Base-by-base conservation (phyloP, 441 rosid species). In the Cnidoscolus chayamansa region DNA sequence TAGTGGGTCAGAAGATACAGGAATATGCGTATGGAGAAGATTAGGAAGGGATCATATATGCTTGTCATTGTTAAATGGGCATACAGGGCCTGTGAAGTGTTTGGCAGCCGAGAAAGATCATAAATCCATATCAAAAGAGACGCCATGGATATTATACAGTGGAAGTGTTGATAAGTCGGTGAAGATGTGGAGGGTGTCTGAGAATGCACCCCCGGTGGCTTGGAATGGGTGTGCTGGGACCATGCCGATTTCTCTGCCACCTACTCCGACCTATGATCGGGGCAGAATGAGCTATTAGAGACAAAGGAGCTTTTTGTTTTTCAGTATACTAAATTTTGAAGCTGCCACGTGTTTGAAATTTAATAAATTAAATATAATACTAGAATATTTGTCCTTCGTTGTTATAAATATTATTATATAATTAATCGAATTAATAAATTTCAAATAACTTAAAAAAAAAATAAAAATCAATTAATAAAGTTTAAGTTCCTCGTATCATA, bases 141-240 rank as follows among this genome's bases (percentile, higher is more conserved):
- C 48, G 43, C 73, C 86, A 71, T 92, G 97, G 97, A 86, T 85
- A 32, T 79, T 92, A 71, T 94, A 92, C 70, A 92, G 98, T 51
- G 98, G 97, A 30, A 94, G 98, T 77, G 76, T 94, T 65, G 97
- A 94, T 66, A 89, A 88, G 79, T 87, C 97, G 10, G 93, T 94
- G 72, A 94, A 90, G 74, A 87, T 94, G 83, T 94, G 98, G 97
- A 80, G 90, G 61, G 87, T 92, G 17, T 88, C 86, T 2, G 97
- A 91, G 78, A 74, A 57, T 51, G 85, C 91, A 0, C 89, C 88
- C 10, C 84, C 91, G 8, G 43, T 81, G 81, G 61, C 70, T 37
- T 74, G 84, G 68, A 72, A 56, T 19, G 75, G 65, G 0, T 77
- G 72, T 37, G 48, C 43, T 15, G 56, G 72, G 6, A 11, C 78